phyloP scores from a whole-genome alignment of 352 stramenopile species.

The Pelagophyceae sp. region DNA sequence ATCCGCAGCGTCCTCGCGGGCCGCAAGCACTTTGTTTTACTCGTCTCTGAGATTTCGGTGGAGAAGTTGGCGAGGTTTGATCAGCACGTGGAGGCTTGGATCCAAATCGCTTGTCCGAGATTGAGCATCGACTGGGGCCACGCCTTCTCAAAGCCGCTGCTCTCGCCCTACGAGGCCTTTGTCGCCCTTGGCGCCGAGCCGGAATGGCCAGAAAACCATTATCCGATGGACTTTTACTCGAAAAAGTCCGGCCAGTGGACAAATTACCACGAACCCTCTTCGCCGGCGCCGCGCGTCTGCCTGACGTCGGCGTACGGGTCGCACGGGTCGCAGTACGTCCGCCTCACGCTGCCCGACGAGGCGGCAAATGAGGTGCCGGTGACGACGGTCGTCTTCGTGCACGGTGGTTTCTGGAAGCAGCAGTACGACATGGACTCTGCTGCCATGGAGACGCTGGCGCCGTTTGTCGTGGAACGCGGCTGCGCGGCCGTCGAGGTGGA shows the following conservation, averaged over 20 bases:
- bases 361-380: not conserved
- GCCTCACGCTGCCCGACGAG: not conserved
- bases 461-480: not conserved
- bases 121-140: conserved; percentile 98
- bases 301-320: not conserved
- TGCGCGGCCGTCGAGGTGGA: conserved; percentile 16
- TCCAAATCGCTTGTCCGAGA: conserved; percentile 95
- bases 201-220: conserved; percentile 42
- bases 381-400: not conserved
- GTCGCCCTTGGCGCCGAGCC: conserved; percentile 42
- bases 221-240: conserved; percentile 99
- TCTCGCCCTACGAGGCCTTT: conserved; percentile 93
- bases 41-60: conserved; percentile 95
- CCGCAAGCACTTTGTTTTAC: conserved; percentile 82
- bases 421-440: not conserved
- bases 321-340: not conserved
- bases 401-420: conserved; percentile 11
- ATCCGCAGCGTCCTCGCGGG: conserved; percentile 71
- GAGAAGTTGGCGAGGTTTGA: conserved; percentile 46
- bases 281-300: too few species aligned
- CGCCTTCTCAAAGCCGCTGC: conserved; percentile 83
- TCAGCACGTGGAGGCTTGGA: conserved; percentile 82
- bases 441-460: not conserved
- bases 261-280: conserved; percentile 71
- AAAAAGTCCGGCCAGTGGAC: conserved; percentile 88